Evolutionary conservation across 2,329 filamentous ascomycete species (phyloP), one percentile per base, ranked within the genome.

Genomic region (Xylariaceae sp.): DNA sequence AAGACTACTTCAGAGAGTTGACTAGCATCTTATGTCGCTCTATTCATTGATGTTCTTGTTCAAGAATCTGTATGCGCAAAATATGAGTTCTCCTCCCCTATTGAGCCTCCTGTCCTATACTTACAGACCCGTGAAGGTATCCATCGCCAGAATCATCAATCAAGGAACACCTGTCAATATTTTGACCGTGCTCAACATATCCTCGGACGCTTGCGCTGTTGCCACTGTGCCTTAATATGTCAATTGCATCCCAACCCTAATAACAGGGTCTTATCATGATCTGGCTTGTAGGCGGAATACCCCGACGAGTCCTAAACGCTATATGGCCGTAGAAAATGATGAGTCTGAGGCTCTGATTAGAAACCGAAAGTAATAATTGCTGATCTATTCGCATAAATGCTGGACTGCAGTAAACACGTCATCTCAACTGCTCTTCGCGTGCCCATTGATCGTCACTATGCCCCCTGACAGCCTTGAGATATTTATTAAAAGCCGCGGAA

Each of bases 61-160:
- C 41, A 71, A 71, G 44, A 67, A 67, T 12, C 49, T 70, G 3
- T 68, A 70, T 38, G 53, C 59, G 6, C 60, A 65, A 42, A 71
- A 70, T 52, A 63, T 61, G 17, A 42, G 58, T 45, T 22, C 14
- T 16, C 20, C 5, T 12, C 19, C 23, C 33, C 8, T 33, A 11
- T 16, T 20, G 16, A 22, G 5, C 1, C n/a, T 8, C 6, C 4
- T 12, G 22, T 14, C 11, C 4, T 2, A 32, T n/a, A n/a, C 16
- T 44, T 4, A 51, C 19, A 17, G 27, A 21, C 11, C 10, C 22
- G 5, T 11, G 7, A 33, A 62, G 60, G 53, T 70, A 12, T 66
- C 67, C 2, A 72, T 71, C 43, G 68, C 67, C 6, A 60, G 68
- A 8, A 71, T 71, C 27, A 72, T 72, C 69, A 68, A 72, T 40